These are phyloP conservation scores for Fusarium sacchari DNA, from an alignment of 2,329 filamentous ascomycete species.

Conservation along the genomic window DNA sequence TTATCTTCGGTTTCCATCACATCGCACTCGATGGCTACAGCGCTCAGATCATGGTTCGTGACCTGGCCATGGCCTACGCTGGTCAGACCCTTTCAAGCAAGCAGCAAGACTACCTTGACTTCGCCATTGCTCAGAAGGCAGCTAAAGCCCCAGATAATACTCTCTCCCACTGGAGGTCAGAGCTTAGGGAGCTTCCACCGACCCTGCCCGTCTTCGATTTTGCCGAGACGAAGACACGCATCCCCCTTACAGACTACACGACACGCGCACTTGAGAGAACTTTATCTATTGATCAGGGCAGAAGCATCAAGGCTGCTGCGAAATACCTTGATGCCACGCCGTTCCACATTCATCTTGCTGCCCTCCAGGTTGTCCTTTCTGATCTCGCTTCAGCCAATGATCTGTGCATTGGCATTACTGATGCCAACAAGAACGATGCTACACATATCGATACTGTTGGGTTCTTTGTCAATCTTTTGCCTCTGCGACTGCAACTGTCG, in stretches of 20 bases:
- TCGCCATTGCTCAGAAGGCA: neutral
- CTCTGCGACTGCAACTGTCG: neutral
- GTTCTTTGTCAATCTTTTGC: slow-evolving; percentile 20
- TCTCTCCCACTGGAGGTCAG: slow-evolving; percentile 8
- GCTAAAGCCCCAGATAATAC: neutral
- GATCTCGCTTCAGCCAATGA: neutral
- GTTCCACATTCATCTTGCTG: slow-evolving; percentile 16
- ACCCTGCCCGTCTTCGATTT: slow-evolving; percentile 9
- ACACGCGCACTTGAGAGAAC: neutral
- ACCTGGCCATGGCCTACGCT: neutral
- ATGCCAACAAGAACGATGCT: slow-evolving; percentile 14
- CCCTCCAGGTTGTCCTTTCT: slow-evolving; percentile 8
- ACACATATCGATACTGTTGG: slow-evolving; percentile 8
- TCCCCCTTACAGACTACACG: neutral
- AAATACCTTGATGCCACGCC: neutral
- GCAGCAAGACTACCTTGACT: neutral
- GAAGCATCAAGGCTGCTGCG: neutral
- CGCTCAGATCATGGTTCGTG: neutral
- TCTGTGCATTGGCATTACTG: slow-evolving; percentile 15
- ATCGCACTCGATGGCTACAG: neutral
- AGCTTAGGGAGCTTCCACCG: neutral
- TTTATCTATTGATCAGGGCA: neutral
- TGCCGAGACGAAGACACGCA: neutral
- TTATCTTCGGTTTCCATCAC: neutral
- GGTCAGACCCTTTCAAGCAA: neutral